These are phyloP conservation scores for Paratinospora sagittata DNA, from an alignment of 164 flowering plant species.

Conservation along the genomic window DNA sequence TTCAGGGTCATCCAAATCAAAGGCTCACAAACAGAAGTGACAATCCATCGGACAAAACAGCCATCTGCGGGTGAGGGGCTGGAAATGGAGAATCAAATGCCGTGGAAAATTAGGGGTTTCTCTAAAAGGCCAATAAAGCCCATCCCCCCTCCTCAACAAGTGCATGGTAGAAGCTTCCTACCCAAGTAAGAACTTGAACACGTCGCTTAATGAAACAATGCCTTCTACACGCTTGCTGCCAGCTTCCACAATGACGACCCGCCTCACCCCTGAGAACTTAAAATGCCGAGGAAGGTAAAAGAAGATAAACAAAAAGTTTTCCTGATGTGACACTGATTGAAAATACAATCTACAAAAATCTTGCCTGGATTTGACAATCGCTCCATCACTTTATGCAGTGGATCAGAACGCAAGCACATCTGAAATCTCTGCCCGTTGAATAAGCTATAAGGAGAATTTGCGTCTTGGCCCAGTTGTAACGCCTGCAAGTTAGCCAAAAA, in stretches of 20 bases:
- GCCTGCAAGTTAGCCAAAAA: conserved; percentile 40
- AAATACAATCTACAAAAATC: too few relatives aligned
- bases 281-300: background rate
- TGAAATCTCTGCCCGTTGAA: conserved; percentile 68
- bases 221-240: conserved; percentile 96
- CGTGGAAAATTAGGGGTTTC: conserved; percentile 5
- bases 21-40: conserved; percentile 12
- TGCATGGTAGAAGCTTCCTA: conserved; percentile 20
- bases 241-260: conserved; percentile 82
- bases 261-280: conserved; percentile 63
- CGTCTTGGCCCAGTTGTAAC: conserved; percentile 73
- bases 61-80: background rate
- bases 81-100: conserved; percentile 4
- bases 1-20: conserved; percentile 24
- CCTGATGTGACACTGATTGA: background rate
- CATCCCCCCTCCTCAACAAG: conserved; percentile 5
- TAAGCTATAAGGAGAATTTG: conserved; percentile 46
- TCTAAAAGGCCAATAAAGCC: background rate
- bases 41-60: conserved; percentile 6
- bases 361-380: conserved; percentile 76
- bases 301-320: background rate
- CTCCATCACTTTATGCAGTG: conserved; percentile 85
- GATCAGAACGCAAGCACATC: conserved; percentile 87
- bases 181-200: conserved; percentile 72
- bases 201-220: conserved; percentile 63